These are phyloP conservation scores for Sporothrix inflata DNA, from an alignment of 2,329 filamentous ascomycete species.

Conservation along the genomic window DNA sequence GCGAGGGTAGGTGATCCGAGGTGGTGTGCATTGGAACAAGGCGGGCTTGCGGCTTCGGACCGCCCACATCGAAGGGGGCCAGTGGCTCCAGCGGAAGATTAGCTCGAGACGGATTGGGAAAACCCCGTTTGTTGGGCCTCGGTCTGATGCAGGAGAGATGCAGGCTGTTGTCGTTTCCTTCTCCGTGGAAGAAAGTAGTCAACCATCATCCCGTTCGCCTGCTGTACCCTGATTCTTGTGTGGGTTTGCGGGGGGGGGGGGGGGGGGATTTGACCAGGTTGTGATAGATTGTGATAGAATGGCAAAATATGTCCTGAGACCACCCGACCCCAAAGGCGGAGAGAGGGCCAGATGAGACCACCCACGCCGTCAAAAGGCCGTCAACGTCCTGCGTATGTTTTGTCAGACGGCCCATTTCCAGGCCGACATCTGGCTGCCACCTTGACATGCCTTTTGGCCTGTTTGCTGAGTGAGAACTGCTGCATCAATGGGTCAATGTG, in stretches of 20 bases:
- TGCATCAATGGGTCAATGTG: background rate
- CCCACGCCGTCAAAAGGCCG: background rate
- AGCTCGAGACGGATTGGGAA: background rate
- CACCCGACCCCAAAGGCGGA: background rate
- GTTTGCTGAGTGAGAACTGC: background rate
- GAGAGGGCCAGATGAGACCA: background rate
- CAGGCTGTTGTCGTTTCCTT: background rate
- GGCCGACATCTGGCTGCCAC: background rate
- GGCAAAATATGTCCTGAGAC: background rate
- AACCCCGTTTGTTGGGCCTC: background rate
- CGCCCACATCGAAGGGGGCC: background rate
- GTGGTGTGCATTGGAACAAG: background rate
- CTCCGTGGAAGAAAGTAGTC: background rate
- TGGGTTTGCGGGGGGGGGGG: background rate
- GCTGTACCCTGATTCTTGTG: background rate
- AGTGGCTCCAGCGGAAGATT: background rate
- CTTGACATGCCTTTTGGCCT: background rate
- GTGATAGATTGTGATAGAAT: background rate
- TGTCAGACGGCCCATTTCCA: conserved; percentile 18
- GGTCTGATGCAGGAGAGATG: background rate
- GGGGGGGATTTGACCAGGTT: background rate
- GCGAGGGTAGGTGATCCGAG: background rate
- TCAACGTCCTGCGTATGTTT: background rate
- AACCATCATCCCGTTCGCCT: background rate
- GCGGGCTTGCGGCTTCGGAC: background rate